phyloP scores from a whole-genome alignment of 2,329 filamentous ascomycete genomes.

The Plenodomus tracheiphilus region DNA sequence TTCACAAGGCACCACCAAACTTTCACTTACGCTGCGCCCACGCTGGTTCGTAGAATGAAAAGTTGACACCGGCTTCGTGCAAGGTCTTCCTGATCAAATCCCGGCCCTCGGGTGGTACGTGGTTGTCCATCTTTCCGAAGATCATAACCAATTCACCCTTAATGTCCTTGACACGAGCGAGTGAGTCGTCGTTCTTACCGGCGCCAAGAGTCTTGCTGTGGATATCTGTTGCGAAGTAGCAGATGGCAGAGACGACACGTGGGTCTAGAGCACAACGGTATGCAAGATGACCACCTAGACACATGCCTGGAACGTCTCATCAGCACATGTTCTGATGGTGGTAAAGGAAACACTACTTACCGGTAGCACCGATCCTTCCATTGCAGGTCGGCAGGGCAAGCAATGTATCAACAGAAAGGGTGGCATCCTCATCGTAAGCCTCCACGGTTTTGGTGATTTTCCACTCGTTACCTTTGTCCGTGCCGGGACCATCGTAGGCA shows the following conservation, averaged over 20 bases:
- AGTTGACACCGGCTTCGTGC: conserved; percentile 72
- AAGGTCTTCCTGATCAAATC: conserved; percentile 83
- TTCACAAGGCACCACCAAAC: background rate
- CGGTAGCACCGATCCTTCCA: conserved; percentile 62
- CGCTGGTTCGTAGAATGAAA: conserved; percentile 87
- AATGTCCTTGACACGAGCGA: conserved; percentile 66
- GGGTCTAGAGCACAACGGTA: conserved; percentile 73
- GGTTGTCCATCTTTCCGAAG: conserved; percentile 87
- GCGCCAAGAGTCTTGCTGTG: conserved; percentile 77
- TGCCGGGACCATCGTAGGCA: conserved; percentile 84
- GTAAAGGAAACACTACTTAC: conserved; percentile 9
- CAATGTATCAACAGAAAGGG: conserved; percentile 48
- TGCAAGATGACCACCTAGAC: conserved; percentile 86
- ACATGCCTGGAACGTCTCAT: conserved; percentile 62
- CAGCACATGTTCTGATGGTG: background rate
- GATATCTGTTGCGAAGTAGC: conserved; percentile 93
- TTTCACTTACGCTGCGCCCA: conserved; percentile 75
- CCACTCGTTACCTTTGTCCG: conserved; percentile 82
- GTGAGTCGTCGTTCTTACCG: conserved; percentile 64
- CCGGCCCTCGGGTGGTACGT: conserved; percentile 80
- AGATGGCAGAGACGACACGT: conserved; percentile 74
- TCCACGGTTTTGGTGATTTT: conserved; percentile 83
- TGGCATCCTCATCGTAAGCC: conserved; percentile 73
- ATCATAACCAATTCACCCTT: conserved; percentile 84
- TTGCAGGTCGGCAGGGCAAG: conserved; percentile 60